A percentile compares a stretch with the other conserved stretches of the same genome.
phyloP scores from a whole-genome alignment of 2,329 filamentous ascomycete species.

The Aspergillus proliferans region DNA sequence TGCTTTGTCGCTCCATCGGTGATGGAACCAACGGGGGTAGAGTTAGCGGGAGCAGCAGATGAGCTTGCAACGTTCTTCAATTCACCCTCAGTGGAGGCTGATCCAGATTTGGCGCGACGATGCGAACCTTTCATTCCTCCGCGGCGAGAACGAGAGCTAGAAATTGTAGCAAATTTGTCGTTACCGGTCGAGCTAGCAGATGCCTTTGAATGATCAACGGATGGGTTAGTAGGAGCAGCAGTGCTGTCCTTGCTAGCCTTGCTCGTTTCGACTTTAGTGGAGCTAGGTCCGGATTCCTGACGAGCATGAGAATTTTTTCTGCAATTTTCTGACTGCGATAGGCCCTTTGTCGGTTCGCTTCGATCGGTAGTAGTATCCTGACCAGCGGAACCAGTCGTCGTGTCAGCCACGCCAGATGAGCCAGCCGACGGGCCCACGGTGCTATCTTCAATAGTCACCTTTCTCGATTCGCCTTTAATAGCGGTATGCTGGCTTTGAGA shows the following conservation, averaged over 20 bases:
- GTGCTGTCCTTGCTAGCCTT: background rate
- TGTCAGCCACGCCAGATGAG: too few relatives aligned
- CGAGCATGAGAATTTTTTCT: background rate
- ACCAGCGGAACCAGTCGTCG: too few relatives aligned
- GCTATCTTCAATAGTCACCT: too few relatives aligned
- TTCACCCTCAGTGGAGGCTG: background rate
- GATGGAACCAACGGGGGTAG: too few relatives aligned
- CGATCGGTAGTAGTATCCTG: background rate
- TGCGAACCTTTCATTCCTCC: background rate
- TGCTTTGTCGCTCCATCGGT: too few relatives aligned
- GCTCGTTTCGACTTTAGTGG: background rate
- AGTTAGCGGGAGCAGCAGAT: too few relatives aligned
- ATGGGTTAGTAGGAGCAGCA: background rate
- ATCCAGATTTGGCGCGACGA: background rate
- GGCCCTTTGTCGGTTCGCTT: background rate
- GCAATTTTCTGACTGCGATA: background rate
- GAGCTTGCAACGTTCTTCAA: background rate
- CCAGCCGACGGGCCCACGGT: too few relatives aligned
- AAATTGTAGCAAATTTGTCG: background rate
- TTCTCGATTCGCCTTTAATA: background rate
- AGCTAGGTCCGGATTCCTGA: background rate
- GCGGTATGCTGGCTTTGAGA: background rate
- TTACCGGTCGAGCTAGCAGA: background rate
- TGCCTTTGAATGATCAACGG: background rate
- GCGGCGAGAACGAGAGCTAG: background rate